Base-by-base conservation (phyloP, 352 stramenopile species). In the Phytophthora brassicae region DNA sequence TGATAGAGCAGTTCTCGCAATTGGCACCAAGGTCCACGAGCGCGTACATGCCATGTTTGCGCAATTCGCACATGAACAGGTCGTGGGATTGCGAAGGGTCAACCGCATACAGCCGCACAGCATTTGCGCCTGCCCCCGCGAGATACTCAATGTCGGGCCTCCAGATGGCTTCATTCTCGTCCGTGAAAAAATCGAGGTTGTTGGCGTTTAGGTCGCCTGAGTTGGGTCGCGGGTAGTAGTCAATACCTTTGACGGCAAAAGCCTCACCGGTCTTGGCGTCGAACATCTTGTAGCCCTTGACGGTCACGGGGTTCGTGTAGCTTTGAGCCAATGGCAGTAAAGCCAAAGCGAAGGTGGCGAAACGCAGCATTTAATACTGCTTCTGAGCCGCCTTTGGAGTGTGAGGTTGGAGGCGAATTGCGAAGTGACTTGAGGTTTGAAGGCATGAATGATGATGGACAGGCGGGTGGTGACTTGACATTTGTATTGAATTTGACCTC, bases 151-250 rank as follows among this genome's bases (percentile, higher is more conserved):
- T 71, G 63, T 97, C 81, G 2, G 62, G 60, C 17, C 50, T 46
- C 89, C 89, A 97, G 17, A 96, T 71, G 17, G 73, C 26, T 17
- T 78, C 54, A 59, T 88, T 70, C 33, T 88, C 75, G 55, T 96
- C 81, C 7, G 88, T 92, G 68, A 93, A 95, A 44, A 91, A 86
- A 58, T 97, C 89, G 36, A 88, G 49, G 56, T 88, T 94, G 69
- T 95, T 92, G 4, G 60, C 48, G 53, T 91, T 33, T 16, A 92
- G 60, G 12, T 79, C 56, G 3, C 89, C 89, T 0, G 66, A 54
- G 57, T 97, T 97, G 2, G 89, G 86, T 4, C 89, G 81, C 4
- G 88, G 88, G 67, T 95, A 95, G 70, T 96, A 96, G 64, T 89
- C 84, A 35, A 96, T 83, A 7, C 89, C 89, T n/a, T 77, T 75